Percentiles rank a stretch among this genome's conserved stretches.
These are phyloP conservation scores for Sclerotinia glacialis DNA, from an alignment of 2,329 filamentous ascomycete genomes.

Conservation along the genomic window DNA sequence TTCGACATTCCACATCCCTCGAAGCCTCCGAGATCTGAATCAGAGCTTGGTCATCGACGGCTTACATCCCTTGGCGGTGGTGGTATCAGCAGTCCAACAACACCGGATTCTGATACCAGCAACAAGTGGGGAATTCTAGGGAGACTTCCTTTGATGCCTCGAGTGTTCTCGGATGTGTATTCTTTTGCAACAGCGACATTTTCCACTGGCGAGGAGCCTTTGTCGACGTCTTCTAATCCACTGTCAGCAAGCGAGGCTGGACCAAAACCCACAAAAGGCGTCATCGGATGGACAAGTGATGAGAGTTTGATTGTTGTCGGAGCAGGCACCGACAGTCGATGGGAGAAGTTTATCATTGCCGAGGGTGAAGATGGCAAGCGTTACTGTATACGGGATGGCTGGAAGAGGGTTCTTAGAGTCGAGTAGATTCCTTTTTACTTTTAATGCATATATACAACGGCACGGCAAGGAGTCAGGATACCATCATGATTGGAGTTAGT, in stretches of 20 bases:
- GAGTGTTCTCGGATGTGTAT: slow-evolving; percentile 85
- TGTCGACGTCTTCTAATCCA: slow-evolving; percentile 57
- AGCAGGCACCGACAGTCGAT: slow-evolving; percentile 74
- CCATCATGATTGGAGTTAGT: slow-evolving; percentile 16
- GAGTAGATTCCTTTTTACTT: slow-evolving; percentile 7
- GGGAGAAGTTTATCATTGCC: slow-evolving; percentile 82
- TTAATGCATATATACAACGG: not conserved
- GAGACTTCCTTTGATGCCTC: slow-evolving; percentile 79
- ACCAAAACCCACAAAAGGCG: slow-evolving; percentile 68
- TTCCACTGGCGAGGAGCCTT: slow-evolving; percentile 73
- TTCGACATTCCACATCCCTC: slow-evolving; percentile 74
- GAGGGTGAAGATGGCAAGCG: slow-evolving; percentile 66
- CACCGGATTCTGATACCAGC: slow-evolving; percentile 49
- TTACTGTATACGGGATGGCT: slow-evolving; percentile 68
- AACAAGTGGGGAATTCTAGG: slow-evolving; percentile 85
- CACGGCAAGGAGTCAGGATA: slow-evolving; percentile 11
- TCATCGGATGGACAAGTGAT: slow-evolving; percentile 81
- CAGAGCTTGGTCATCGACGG: slow-evolving; percentile 38
- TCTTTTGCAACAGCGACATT: slow-evolving; percentile 80
- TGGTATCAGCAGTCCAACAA: slow-evolving; percentile 38
- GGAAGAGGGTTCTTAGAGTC: slow-evolving; percentile 71
- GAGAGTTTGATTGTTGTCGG: slow-evolving; percentile 72
- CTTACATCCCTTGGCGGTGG: slow-evolving; percentile 34
- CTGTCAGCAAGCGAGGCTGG: slow-evolving; percentile 44
- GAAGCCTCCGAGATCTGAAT: slow-evolving; percentile 41